Conservation (phyloP, 1,284 basidiomycete species). For the Irpex lacteus region DNA sequence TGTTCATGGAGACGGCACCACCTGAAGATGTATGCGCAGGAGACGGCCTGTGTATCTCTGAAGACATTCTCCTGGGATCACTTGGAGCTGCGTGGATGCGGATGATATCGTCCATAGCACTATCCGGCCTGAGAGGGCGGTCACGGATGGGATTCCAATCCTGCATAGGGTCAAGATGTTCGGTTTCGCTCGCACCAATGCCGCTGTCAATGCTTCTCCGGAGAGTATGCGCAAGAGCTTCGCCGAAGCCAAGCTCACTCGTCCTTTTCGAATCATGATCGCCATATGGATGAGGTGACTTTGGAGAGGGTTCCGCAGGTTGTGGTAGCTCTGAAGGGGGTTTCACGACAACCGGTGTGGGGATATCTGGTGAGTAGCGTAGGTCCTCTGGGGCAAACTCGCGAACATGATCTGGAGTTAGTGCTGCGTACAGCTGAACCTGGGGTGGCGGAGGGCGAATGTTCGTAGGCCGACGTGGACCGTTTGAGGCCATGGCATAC, state of each 20-base stretch:
- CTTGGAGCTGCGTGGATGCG: conserved; percentile 3
- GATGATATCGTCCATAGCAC: conserved; percentile 10
- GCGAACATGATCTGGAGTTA: conserved; percentile 44
- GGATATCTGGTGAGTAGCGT: conserved; percentile 48
- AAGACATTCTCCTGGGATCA: neutral
- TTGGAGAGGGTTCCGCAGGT: conserved; percentile 2
- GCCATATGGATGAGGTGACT: conserved; percentile 25
- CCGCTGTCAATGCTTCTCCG: conserved; percentile 44
- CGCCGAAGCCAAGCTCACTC: conserved; percentile 32
- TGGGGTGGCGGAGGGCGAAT: conserved; percentile 34
- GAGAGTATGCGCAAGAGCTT: conserved; percentile 29
- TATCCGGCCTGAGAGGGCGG: conserved; percentile 2
- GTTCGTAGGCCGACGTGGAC: conserved; percentile 12
- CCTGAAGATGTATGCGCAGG: conserved; percentile 16
- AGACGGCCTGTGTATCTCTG: conserved; percentile 1
- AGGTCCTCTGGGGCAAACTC: conserved; percentile 51
- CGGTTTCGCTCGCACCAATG: conserved; percentile 42
- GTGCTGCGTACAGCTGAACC: conserved; percentile 53
- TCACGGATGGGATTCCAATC: conserved; percentile 17
- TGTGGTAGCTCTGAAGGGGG: neutral
- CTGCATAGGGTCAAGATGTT: conserved; percentile 13
- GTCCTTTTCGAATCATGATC: conserved; percentile 20
- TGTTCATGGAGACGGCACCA: conserved; percentile 17
- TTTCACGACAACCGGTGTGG: conserved; percentile 17
- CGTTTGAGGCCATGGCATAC: conserved; percentile 24